Percentiles rank a stretch among this genome's conserved stretches.
Evolutionary conservation across 148 eudicot genomes (phyloP).

Genomic region (Simmondsia chinensis): DNA sequence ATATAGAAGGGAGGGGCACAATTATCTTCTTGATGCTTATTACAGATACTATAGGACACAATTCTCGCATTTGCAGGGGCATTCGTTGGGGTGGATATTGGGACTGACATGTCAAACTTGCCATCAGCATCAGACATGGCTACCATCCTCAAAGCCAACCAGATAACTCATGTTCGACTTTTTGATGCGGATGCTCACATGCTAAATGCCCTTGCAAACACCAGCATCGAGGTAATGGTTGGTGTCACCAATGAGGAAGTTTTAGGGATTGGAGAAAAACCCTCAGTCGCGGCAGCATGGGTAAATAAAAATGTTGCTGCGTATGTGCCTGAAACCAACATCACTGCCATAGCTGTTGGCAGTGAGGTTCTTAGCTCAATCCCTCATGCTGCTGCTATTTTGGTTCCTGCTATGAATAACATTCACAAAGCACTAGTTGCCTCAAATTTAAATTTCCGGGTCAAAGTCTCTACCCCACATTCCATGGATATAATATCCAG

Average conservation of each 20-base stretch:
- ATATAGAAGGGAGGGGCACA: no score
- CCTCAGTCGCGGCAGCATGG: constrained; percentile 80
- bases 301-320: constrained; percentile 66
- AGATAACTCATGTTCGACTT: constrained; percentile 77
- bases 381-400: constrained; percentile 65
- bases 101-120: constrained; percentile 53
- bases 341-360: constrained; percentile 74
- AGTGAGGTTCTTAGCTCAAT: constrained; percentile 64
- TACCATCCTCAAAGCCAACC: constrained; percentile 43
- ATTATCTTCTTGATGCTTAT: no score
- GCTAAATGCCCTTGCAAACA: constrained; percentile 63
- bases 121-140: constrained; percentile 59
- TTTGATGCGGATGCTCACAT: constrained; percentile 66
- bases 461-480: constrained; percentile 81
- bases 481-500: constrained; percentile 74
- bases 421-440: constrained; percentile 80
- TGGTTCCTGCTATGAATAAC: constrained; percentile 74
- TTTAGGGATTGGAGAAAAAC: constrained; percentile 54
- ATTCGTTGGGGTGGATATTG: constrained; percentile 61
- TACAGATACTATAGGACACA: no score
- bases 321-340: constrained; percentile 73
- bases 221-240: constrained; percentile 78
- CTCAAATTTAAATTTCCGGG: constrained; percentile 55
- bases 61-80: constrained; percentile 32
- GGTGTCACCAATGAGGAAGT: constrained; percentile 69